Evolutionary conservation across 331 rosid species (phyloP), one percentile per base, ranked within the genome.

Genomic region (Dryas integrifolia): DNA sequence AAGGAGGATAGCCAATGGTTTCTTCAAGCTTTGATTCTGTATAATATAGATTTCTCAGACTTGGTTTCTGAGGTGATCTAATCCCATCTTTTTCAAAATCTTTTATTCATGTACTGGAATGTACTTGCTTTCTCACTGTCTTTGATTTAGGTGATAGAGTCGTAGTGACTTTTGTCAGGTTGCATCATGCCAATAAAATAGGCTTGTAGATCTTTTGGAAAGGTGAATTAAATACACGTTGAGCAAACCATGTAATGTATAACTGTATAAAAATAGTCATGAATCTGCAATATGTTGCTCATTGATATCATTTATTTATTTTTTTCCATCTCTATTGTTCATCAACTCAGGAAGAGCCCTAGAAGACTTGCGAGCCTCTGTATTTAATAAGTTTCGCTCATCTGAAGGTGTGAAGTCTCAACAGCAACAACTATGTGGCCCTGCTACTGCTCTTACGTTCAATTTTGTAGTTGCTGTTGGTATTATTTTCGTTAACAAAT

Each of bases 381-480:
- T 94, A 45, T 89, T 89, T 77, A 89, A 92, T 76, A 87, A 77
- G 67, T 87, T 94, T 26, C 88, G 86, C 51, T 84, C 83, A 16
- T 74, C 91, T 3, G 97, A 94, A 58, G 95, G 95, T 61, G 84
- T 86, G 65, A 94, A 83, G 76, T 95, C 91, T 63, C 97, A 85
- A 72, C 96, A 82, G 79, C 97, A 86, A 72, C 87, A 85, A 5
- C 50, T 79, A 73, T 88, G 87, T 74, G 97, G 92, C 41, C 98
- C 98, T 58, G 91, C 82, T 50, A 72, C 66, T 30, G 96, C 97
- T 67, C 97, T 94, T 50, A 85, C 96, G 69, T 94, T 94, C 91
- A 94, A 94, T 82, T 94, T 94, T 82, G 73, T 91, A 66, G 91
- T 89, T 79, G 98, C 97, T 65, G 86, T 94, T 64, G 83, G 96